Conservation (phyloP, 257 asterid genomes). For the Datura wrightii region DNA sequence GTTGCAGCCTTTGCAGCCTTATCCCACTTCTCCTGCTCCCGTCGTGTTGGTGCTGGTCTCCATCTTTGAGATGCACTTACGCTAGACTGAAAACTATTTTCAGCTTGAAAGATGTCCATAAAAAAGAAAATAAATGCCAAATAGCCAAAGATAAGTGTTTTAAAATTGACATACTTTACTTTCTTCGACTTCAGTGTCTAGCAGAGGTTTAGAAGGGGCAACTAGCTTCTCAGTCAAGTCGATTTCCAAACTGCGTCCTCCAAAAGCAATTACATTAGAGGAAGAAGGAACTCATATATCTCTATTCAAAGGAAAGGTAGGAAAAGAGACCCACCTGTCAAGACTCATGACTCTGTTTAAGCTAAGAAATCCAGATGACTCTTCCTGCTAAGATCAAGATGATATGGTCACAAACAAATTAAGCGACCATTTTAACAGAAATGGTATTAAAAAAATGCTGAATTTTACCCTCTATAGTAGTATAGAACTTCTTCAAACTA, state of each 20-base stretch:
- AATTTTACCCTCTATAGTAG: background rate
- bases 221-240: slow-evolving; percentile 74
- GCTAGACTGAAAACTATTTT: slow-evolving; percentile 50
- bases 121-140: slow-evolving; percentile 8
- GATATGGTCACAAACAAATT: background rate
- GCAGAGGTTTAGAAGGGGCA: slow-evolving; percentile 46
- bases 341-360: slow-evolving; percentile 92
- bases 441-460: background rate
- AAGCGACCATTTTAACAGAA: background rate
- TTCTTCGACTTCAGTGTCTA: slow-evolving; percentile 51
- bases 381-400: slow-evolving; percentile 54
- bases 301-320: background rate
- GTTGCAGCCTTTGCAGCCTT: slow-evolving; percentile 89
- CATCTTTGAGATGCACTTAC: slow-evolving; percentile 57
- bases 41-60: slow-evolving; percentile 95
- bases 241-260: slow-evolving; percentile 65
- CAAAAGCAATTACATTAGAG: slow-evolving; percentile 29
- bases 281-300: background rate
- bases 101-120: background rate
- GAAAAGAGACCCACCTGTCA: slow-evolving; percentile 59
- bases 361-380: slow-evolving; percentile 88
- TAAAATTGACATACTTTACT: slow-evolving; percentile 46
- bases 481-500: slow-evolving; percentile 30
- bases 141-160: slow-evolving; percentile 20
- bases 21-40: slow-evolving; percentile 94